Evolutionary conservation across 768 basidiomycete genomes (phyloP).

Genomic region (Tephrocybe sp.): DNA sequence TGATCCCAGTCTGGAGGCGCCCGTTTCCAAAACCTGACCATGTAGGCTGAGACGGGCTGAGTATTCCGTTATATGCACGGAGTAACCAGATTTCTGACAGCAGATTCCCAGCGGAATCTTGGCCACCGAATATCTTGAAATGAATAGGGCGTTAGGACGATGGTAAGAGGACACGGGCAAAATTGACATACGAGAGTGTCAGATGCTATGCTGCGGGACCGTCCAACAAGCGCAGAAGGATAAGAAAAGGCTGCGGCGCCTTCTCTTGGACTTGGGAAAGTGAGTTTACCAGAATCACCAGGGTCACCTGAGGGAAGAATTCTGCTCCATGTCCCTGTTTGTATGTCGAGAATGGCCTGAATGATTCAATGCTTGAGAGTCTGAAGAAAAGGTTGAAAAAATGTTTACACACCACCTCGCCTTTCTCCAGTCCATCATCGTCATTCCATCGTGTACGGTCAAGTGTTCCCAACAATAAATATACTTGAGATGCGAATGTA

Average conservation of each 20-base stretch:
- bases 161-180: background rate
- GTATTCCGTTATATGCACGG: slow-evolving; percentile 63
- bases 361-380: slow-evolving; percentile 1
- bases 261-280: slow-evolving; percentile 67
- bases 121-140: slow-evolving; percentile 68
- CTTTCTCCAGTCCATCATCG: slow-evolving; percentile 53
- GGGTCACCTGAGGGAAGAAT: slow-evolving; percentile 79
- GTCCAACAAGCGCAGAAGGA: slow-evolving; percentile 54
- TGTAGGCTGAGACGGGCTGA: slow-evolving; percentile 50
- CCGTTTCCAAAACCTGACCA: slow-evolving; percentile 74
- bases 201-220: slow-evolving; percentile 42
- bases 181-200: slow-evolving; percentile 62
- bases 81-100: slow-evolving; percentile 79
- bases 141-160: slow-evolving; percentile 1
- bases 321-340: slow-evolving; percentile 68
- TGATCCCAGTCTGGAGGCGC: slow-evolving; percentile 55
- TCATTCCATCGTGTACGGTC: slow-evolving; percentile 69
- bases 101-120: slow-evolving; percentile 63
- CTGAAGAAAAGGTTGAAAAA: background rate
- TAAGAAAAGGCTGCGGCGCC: slow-evolving; percentile 69
- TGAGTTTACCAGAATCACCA: slow-evolving; percentile 40
- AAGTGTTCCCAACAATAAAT: slow-evolving; percentile 69
- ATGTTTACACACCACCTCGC: slow-evolving; percentile 64
- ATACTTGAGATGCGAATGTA: slow-evolving; percentile 62
- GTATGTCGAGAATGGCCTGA: slow-evolving; percentile 62